Conservation (phyloP, 2,329 filamentous ascomycete genomes). For the Raffaelea ambrosiae region DNA sequence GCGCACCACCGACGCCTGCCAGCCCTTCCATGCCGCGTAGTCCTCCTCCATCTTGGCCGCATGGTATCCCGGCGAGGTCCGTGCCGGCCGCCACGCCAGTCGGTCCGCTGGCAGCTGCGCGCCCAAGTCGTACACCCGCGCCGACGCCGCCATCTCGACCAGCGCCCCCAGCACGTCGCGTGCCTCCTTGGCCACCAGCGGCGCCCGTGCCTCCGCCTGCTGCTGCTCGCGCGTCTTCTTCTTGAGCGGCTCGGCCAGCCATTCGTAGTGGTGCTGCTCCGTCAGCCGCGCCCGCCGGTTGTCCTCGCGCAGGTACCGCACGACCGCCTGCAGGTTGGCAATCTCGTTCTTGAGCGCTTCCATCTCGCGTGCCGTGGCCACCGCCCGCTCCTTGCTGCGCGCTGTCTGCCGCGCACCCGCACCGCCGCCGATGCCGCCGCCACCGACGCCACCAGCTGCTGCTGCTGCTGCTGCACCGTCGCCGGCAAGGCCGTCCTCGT, state of each 20-base stretch:
- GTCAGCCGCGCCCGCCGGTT: slow-evolving; percentile 52
- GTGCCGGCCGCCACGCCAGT: slow-evolving; percentile 53
- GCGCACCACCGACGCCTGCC: slow-evolving; percentile 45
- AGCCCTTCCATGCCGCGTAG: slow-evolving; percentile 52
- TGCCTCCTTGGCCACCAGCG: slow-evolving; percentile 51
- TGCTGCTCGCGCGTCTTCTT: slow-evolving; percentile 15
- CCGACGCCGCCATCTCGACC: slow-evolving; percentile 48
- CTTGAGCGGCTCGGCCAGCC: slow-evolving; percentile 54
- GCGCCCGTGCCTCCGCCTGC: slow-evolving; percentile 20
- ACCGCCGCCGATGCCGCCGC: not conserved
- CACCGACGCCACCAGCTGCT: slow-evolving; percentile 9
- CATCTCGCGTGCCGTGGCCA: slow-evolving; percentile 64
- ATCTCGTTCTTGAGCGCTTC: slow-evolving; percentile 64
- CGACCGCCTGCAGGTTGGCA: slow-evolving; percentile 52
- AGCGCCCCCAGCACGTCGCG: slow-evolving; percentile 57
- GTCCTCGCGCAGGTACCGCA: slow-evolving; percentile 60
- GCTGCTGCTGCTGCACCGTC: not conserved
- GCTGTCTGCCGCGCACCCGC: slow-evolving; percentile 13
- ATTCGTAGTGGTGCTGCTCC: slow-evolving; percentile 49
- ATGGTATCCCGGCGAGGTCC: slow-evolving; percentile 56
- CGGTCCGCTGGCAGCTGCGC: slow-evolving; percentile 9
- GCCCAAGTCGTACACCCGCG: slow-evolving; percentile 52
- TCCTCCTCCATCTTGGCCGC: slow-evolving; percentile 58
- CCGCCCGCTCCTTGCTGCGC: slow-evolving; percentile 47
- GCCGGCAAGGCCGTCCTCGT: not conserved